These are phyloP conservation scores for Hypomontagnella submonticulosa DNA, from an alignment of 495 filamentous ascomycete species.

Conservation along the genomic window DNA sequence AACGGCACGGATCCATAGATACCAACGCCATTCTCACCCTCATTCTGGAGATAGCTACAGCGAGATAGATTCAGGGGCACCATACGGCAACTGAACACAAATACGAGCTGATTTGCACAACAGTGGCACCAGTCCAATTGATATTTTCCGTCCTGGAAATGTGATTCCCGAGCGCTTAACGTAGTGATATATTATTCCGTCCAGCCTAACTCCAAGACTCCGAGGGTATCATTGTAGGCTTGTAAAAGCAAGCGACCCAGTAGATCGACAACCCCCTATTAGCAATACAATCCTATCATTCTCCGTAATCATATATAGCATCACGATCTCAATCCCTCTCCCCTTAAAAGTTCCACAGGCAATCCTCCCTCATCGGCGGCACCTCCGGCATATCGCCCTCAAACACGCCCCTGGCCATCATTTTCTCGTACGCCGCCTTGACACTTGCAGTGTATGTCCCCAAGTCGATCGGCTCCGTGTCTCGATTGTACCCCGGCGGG, in stretches of 20 bases:
- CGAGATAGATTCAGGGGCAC: constrained; percentile 7
- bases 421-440: constrained; percentile 67
- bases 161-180: too few relatives aligned
- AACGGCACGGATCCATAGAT: constrained; percentile 14
- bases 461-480: constrained; percentile 60
- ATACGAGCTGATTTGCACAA: constrained; percentile 13
- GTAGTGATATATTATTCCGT: too few relatives aligned
- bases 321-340: neutral
- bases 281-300: neutral
- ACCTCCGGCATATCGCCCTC: constrained; percentile 73
- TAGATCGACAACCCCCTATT: too few relatives aligned
- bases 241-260: too few relatives aligned
- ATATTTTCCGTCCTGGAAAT: too few relatives aligned
- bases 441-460: constrained; percentile 57
- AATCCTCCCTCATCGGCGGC: constrained; percentile 78
- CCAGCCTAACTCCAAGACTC: too few relatives aligned
- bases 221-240: too few relatives aligned
- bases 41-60: constrained; percentile 14
- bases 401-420: constrained; percentile 71
- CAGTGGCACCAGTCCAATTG: neutral
- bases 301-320: constrained; percentile 14
- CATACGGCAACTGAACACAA: constrained; percentile 17
- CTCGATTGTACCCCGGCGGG: constrained; percentile 65
- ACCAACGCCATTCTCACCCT: constrained; percentile 9
- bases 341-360: constrained; percentile 73